Evolutionary conservation across 106 monocot species (phyloP).

Genomic region (Hemerocallis citrina): DNA sequence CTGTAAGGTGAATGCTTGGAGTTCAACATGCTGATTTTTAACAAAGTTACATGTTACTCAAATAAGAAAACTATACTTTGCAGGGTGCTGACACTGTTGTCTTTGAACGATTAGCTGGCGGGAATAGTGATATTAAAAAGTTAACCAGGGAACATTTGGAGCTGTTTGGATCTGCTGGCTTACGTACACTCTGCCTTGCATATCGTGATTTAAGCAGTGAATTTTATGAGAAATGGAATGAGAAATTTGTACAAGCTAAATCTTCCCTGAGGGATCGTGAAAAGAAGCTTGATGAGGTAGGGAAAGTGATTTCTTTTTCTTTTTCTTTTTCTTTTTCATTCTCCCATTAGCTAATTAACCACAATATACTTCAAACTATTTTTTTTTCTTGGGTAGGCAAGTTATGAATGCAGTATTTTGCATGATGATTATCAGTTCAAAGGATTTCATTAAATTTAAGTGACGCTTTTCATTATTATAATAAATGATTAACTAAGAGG

Average conservation of each 20-base stretch:
- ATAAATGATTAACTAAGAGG: too few relatives aligned
- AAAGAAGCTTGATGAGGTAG: slow-evolving; percentile 98
- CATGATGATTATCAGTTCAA: neutral
- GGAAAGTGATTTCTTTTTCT: neutral
- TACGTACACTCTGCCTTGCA: slow-evolving; percentile 95
- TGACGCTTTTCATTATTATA: too few relatives aligned
- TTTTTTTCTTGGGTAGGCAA: slow-evolving; percentile 1
- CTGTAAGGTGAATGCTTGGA: slow-evolving; percentile 63
- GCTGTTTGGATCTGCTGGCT: slow-evolving; percentile 84
- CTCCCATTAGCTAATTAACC: neutral
- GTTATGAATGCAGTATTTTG: neutral
- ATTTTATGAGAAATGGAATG: slow-evolving; percentile 92
- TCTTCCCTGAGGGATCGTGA: slow-evolving; percentile 89
- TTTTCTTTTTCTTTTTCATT: too few relatives aligned
- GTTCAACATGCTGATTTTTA: slow-evolving; percentile 7
- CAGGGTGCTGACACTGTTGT: slow-evolving; percentile 98
- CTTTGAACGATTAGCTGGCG: slow-evolving; percentile 73
- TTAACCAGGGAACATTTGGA: slow-evolving; percentile 88
- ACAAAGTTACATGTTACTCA: neutral
- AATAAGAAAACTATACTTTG: slow-evolving; percentile 1
- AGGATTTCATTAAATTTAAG: too few relatives aligned
- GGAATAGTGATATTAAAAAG: slow-evolving; percentile 45
- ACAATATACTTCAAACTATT: neutral
- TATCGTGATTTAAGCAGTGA: slow-evolving; percentile 77
- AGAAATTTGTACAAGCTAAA: slow-evolving; percentile 98